These are phyloP conservation scores for Naganishia kalamii DNA, from an alignment of 768 basidiomycete genomes.

Conservation along the genomic window DNA sequence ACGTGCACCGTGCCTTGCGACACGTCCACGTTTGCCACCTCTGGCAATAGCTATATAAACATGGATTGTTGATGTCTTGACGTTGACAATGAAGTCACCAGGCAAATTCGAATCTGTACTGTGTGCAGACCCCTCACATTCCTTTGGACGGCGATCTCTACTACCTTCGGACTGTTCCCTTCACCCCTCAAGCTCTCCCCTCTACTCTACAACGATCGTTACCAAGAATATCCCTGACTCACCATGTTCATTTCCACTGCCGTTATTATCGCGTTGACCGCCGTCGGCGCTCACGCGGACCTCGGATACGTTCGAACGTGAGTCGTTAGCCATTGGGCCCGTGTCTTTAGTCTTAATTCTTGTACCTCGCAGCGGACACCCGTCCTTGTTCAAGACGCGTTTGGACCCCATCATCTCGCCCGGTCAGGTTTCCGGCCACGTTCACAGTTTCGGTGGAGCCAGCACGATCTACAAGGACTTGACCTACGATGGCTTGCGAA, in stretches of 20 bases:
- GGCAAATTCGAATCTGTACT: too few species aligned
- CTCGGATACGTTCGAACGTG: conserved; percentile 4
- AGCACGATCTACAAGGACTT: conserved; percentile 6
- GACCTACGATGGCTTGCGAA: conserved; percentile 4
- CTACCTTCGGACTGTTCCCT: neutral
- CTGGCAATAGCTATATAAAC: too few species aligned
- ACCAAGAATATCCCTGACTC: neutral
- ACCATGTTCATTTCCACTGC: neutral
- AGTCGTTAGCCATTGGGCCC: neutral
- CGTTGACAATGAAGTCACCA: too few species aligned
- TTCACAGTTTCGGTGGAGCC: conserved; percentile 8
- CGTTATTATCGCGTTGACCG: neutral
- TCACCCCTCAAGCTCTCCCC: neutral
- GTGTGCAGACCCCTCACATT: too few species aligned
- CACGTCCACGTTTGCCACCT: too few species aligned
- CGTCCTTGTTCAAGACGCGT: conserved; percentile 36
- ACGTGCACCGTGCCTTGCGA: too few species aligned
- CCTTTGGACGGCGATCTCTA: too few species aligned
- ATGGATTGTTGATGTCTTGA: too few species aligned
- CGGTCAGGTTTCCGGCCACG: conserved; percentile 23
- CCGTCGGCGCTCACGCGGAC: neutral
- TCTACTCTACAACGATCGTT: neutral
- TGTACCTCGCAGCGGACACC: conserved; percentile 22
- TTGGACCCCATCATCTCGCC: conserved; percentile 44
- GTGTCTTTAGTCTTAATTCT: neutral